Conservation (phyloP, 192 early-diverging fungal species). For the Spizellomyces punctatus region DNA sequence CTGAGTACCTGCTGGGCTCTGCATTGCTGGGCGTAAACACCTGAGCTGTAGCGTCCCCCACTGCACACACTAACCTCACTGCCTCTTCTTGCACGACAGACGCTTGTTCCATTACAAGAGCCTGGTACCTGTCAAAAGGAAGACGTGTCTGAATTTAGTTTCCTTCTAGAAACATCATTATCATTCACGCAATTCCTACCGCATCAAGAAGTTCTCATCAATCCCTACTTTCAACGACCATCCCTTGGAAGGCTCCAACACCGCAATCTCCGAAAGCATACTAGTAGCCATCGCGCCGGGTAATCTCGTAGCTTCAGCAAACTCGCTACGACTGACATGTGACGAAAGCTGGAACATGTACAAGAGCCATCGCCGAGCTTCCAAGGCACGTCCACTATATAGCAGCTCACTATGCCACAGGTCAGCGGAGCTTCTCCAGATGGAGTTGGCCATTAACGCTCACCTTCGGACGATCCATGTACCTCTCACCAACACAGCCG, state of each 20-base stretch:
- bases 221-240: slow-evolving; percentile 34
- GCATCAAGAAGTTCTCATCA: slow-evolving; percentile 29
- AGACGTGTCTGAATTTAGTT: neutral
- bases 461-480: slow-evolving; percentile 48
- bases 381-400: slow-evolving; percentile 38
- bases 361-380: slow-evolving; percentile 47
- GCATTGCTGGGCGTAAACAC: neutral
- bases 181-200: slow-evolving; percentile 12
- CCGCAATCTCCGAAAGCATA: slow-evolving; percentile 42
- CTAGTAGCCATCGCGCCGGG: slow-evolving; percentile 33
- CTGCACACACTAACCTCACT: slow-evolving; percentile 7
- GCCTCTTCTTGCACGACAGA: slow-evolving; percentile 22
- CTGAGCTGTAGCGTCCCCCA: neutral
- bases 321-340: slow-evolving; percentile 18
- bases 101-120: neutral
- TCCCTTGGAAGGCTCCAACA: slow-evolving; percentile 10
- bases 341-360: slow-evolving; percentile 29
- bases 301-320: slow-evolving; percentile 23
- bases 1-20: neutral
- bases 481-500: slow-evolving; percentile 43
- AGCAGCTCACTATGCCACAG: slow-evolving; percentile 40
- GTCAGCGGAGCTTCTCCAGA: neutral
- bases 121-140: neutral
- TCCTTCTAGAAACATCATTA: neutral
- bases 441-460: neutral